Percentiles rank a stretch among this genome's conserved stretches.
Evolutionary conservation across 139 green algal genomes (phyloP).

Genomic region (Pleodorina starrii): DNA sequence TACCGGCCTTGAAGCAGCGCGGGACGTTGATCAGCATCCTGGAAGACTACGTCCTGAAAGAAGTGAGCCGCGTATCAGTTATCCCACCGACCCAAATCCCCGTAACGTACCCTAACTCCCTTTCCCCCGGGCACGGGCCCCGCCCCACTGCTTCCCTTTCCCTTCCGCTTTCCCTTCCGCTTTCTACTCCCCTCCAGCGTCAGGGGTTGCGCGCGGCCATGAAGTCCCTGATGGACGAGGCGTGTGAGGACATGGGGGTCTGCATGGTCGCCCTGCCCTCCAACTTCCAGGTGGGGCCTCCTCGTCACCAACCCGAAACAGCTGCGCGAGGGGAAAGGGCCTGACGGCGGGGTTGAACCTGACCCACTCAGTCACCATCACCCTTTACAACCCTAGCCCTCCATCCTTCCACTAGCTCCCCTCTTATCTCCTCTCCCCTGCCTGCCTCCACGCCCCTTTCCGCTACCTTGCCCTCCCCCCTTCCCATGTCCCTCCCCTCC

Average conservation of each 20-base stretch:
- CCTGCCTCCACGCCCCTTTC: too few species aligned
- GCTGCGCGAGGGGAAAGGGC: too few species aligned
- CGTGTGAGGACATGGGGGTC: constrained; percentile 30
- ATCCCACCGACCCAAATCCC: too few species aligned
- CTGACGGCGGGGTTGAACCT: too few species aligned
- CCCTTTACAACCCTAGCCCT: too few species aligned
- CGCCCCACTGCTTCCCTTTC: not conserved
- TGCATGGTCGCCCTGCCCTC: constrained; percentile 38
- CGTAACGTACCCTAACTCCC: too few species aligned
- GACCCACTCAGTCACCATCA: too few species aligned
- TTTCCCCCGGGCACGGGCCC: too few species aligned
- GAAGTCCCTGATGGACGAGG: constrained; percentile 23
- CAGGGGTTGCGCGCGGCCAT: constrained; percentile 28
- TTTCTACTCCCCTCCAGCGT: not conserved
- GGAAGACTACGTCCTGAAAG: constrained; percentile 43
- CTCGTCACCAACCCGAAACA: too few species aligned
- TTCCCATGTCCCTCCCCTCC: not conserved
- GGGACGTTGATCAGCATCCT: constrained; percentile 6
- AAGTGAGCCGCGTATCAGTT: constrained; percentile 8
- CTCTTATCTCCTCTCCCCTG: too few species aligned
- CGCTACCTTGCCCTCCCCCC: too few species aligned
- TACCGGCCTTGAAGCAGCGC: constrained; percentile 23
- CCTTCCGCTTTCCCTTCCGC: not conserved
- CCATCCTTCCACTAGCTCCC: too few species aligned
- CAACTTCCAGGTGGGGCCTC: constrained; percentile 24